A percentile compares a stretch with the other conserved stretches of the same genome.
phyloP scores from a whole-genome alignment of 2,329 filamentous ascomycete species.

The Exophiala lecanii-corni region DNA sequence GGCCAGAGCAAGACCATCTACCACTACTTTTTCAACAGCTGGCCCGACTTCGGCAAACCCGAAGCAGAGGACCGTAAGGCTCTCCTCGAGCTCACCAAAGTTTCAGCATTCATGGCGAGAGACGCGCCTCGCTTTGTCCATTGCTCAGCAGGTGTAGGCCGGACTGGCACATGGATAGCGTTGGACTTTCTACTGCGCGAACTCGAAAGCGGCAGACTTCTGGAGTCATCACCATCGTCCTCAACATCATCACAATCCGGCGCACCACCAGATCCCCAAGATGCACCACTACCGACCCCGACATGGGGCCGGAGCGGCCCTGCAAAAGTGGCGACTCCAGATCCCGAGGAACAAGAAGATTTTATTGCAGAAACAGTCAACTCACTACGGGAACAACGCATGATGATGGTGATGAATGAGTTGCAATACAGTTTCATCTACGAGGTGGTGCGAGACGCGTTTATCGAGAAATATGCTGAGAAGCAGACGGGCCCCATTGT shows the following conservation, averaged over 20 bases:
- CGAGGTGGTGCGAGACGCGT: conserved; percentile 71
- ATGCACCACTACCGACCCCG: no score
- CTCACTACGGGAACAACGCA: conserved; percentile 74
- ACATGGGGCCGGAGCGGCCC: conserved; percentile 23
- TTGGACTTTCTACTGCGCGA: conserved; percentile 88
- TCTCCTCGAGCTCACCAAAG: conserved; percentile 47
- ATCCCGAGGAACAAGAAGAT: conserved; percentile 51
- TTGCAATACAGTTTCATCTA: conserved; percentile 84
- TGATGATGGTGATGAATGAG: conserved; percentile 92
- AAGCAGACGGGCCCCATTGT: conserved; percentile 21
- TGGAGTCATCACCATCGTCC: conserved; percentile 27
- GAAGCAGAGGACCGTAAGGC: conserved; percentile 49
- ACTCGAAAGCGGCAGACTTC: conserved; percentile 67
- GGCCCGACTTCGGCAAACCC: conserved; percentile 88
- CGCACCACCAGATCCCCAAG: no score
- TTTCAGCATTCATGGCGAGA: conserved; percentile 41
- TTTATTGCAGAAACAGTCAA: conserved; percentile 76
- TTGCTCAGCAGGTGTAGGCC: conserved; percentile 87
- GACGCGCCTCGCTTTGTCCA: conserved; percentile 75
- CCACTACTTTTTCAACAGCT: conserved; percentile 80
- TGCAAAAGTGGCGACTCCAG: conserved; percentile 31
- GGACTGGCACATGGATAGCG: conserved; percentile 92
- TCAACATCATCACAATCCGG: conserved; percentile 3
- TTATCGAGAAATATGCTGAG: conserved; percentile 58
- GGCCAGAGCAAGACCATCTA: conserved; percentile 62